Conservation (phyloP, 1,284 basidiomycete genomes). For the Lentinula novae-zelandiae region DNA sequence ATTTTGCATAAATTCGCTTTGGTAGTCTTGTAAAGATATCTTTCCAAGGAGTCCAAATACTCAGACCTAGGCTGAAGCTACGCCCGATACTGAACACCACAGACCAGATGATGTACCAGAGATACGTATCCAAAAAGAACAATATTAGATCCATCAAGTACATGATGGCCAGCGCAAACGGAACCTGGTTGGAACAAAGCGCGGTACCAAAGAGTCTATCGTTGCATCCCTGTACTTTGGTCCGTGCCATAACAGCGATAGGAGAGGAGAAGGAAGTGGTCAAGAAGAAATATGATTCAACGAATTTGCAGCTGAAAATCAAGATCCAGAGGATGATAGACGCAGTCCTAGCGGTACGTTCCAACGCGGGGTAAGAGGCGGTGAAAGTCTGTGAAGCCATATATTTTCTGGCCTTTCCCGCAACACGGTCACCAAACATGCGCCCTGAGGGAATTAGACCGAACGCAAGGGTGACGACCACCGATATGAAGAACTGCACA, state of each 20-base stretch:
- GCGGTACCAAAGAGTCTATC: slow-evolving; percentile 78
- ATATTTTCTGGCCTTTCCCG: slow-evolving; percentile 91
- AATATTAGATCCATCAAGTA: slow-evolving; percentile 93
- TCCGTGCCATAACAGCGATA: slow-evolving; percentile 88
- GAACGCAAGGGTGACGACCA: slow-evolving; percentile 77
- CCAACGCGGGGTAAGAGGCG: slow-evolving; percentile 84
- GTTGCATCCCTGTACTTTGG: slow-evolving; percentile 81
- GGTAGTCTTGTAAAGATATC: slow-evolving; percentile 94
- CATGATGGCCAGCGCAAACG: slow-evolving; percentile 92
- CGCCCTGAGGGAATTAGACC: slow-evolving; percentile 86
- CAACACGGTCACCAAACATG: slow-evolving; percentile 94
- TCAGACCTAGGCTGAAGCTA: slow-evolving; percentile 86
- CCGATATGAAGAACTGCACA: slow-evolving; percentile 87
- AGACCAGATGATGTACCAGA: slow-evolving; percentile 97
- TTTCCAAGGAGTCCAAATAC: slow-evolving; percentile 97
- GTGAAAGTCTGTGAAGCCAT: slow-evolving; percentile 97
- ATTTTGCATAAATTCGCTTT: slow-evolving; percentile 94
- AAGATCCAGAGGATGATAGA: slow-evolving; percentile 87
- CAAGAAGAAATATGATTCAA: slow-evolving; percentile 95
- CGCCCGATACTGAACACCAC: slow-evolving; percentile 90
- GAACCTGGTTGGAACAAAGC: slow-evolving; percentile 85
- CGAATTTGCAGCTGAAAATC: slow-evolving; percentile 90
- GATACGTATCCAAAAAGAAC: slow-evolving; percentile 97
- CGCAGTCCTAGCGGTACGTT: slow-evolving; percentile 64
- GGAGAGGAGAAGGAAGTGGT: slow-evolving; percentile 90